Conservation (phyloP, 2,329 filamentous ascomycete genomes). For the Immersiporthe knoxdaviesiana region DNA sequence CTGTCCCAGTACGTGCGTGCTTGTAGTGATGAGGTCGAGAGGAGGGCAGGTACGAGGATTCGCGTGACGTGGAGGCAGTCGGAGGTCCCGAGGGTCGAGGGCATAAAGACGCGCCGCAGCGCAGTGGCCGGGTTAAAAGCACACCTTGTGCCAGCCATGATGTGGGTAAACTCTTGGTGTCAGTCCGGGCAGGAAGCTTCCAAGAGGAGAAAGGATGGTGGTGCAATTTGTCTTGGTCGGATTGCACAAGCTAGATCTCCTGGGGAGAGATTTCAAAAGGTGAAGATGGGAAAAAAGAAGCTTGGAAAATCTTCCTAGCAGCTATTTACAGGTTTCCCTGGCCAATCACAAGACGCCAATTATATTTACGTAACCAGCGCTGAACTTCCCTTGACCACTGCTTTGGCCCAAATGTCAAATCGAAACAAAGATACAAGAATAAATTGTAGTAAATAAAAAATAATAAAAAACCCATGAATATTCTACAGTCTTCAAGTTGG, state of each 20-base stretch:
- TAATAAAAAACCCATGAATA: background rate
- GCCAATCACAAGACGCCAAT: background rate
- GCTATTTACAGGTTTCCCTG: slow-evolving; percentile 9
- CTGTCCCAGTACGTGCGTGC: slow-evolving; percentile 14
- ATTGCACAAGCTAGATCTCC: background rate
- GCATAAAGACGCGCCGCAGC: slow-evolving; percentile 52
- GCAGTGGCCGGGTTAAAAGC: slow-evolving; percentile 50
- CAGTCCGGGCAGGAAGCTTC: too few relatives aligned
- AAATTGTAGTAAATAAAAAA: too few relatives aligned
- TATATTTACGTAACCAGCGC: slow-evolving; percentile 4
- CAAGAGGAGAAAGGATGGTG: background rate
- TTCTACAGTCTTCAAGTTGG: background rate
- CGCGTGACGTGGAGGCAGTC: slow-evolving; percentile 25
- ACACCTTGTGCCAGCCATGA: slow-evolving; percentile 46
- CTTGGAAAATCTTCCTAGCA: slow-evolving; percentile 18
- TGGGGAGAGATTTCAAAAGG: slow-evolving; percentile 14
- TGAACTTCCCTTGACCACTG: background rate
- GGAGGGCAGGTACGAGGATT: slow-evolving; percentile 28
- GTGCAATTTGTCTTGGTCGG: background rate
- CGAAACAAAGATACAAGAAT: background rate
- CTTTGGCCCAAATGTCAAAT: background rate
- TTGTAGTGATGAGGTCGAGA: slow-evolving; percentile 14
- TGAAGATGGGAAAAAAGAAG: slow-evolving; percentile 17
- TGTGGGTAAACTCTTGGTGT: slow-evolving; percentile 12
- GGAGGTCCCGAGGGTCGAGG: slow-evolving; percentile 36